phyloP scores from a whole-genome alignment of 768 basidiomycete species.

The Russula emetica region DNA sequence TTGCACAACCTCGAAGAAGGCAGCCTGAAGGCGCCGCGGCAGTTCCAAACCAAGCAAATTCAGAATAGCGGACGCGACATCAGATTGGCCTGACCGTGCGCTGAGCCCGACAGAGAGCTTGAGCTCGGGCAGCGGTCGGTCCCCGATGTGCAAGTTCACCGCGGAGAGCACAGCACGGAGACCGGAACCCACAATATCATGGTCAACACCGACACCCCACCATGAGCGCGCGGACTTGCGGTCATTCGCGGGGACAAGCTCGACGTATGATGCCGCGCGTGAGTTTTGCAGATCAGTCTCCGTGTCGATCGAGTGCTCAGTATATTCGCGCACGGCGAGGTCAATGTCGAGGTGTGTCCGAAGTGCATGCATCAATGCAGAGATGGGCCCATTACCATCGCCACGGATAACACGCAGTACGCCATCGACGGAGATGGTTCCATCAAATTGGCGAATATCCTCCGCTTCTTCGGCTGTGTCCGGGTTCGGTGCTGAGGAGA shows the following conservation, averaged over 20 bases:
- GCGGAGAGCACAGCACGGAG: constrained; percentile 88
- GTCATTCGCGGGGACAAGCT: constrained; percentile 70
- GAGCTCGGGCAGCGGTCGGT: constrained; percentile 67
- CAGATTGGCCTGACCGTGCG: constrained; percentile 61
- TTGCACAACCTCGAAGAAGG: constrained; percentile 83
- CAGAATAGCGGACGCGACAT: constrained; percentile 69
- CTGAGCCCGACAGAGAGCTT: constrained; percentile 73
- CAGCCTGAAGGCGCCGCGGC: constrained; percentile 68
- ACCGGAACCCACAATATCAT: constrained; percentile 88
- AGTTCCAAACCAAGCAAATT: constrained; percentile 71
- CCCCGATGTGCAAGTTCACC: constrained; percentile 74
- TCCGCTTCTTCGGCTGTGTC: constrained; percentile 55
- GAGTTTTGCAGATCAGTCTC: constrained; percentile 67
- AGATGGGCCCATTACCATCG: constrained; percentile 94
- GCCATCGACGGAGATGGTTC: constrained; percentile 82
- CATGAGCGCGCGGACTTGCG: constrained; percentile 71
- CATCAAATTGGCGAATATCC: constrained; percentile 78
- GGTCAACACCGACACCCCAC: constrained; percentile 95
- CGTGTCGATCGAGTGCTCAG: constrained; percentile 78
- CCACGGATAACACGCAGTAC: constrained; percentile 80
- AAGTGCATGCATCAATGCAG: constrained; percentile 86
- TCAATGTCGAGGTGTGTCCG: constrained; percentile 75
- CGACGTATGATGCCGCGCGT: constrained; percentile 93
- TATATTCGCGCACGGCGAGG: constrained; percentile 84
- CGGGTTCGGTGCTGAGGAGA: constrained; percentile 54